phyloP scores from a whole-genome alignment of 768 basidiomycete genomes.

The Russula olivacea region DNA sequence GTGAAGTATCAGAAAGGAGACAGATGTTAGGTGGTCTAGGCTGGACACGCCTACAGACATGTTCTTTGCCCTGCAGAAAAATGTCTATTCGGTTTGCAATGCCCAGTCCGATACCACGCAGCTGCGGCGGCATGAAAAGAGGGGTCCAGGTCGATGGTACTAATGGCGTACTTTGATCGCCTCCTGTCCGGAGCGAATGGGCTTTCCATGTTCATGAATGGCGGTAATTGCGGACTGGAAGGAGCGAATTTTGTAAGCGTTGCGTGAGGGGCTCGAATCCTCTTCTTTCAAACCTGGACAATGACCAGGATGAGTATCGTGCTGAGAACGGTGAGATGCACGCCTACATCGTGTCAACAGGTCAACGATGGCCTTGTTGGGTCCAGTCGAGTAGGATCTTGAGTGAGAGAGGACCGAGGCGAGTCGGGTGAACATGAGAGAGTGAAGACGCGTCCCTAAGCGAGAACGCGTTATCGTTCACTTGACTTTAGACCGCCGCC shows the following conservation, averaged over 20 bases:
- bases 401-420: background rate
- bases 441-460: background rate
- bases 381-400: constrained; percentile 8
- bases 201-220: constrained; percentile 10
- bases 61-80: constrained; percentile 21
- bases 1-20: background rate
- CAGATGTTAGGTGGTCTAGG: background rate
- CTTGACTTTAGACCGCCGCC: background rate
- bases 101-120: constrained; percentile 24
- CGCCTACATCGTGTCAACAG: constrained; percentile 41
- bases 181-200: constrained; percentile 21
- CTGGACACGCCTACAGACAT: constrained; percentile 23
- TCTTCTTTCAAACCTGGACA: constrained; percentile 23
- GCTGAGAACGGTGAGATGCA: background rate
- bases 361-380: constrained; percentile 37
- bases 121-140: constrained; percentile 2
- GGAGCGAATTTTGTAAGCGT: constrained; percentile 26
- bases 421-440: constrained; percentile 15
- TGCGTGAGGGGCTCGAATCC: constrained; percentile 14
- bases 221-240: constrained; percentile 21
- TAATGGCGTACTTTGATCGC: constrained; percentile 18
- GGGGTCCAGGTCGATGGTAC: background rate
- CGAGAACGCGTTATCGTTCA: background rate
- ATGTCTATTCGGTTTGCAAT: constrained; percentile 25
- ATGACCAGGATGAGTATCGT: background rate